Evolutionary conservation across 495 filamentous ascomycete species (phyloP), one percentile per base, ranked within the genome.

Genomic region (Amphirosellinia nigrospora): DNA sequence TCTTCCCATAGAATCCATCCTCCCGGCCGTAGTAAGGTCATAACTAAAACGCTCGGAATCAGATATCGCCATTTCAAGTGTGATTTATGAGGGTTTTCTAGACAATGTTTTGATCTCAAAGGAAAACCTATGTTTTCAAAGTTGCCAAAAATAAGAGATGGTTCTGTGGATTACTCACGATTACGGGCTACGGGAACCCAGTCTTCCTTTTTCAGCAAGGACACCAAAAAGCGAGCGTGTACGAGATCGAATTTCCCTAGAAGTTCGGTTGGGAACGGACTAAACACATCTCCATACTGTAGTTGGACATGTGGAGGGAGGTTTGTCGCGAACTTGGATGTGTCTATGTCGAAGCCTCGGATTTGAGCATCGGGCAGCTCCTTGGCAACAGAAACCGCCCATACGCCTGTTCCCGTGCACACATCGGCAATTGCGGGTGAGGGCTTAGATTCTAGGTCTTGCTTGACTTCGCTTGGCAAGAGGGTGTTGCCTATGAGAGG

Each of bases 321-420:
- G 34, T 55, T 59, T 7, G 26, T 56, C 11, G 34, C 19, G 38
- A 67, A 58, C 52, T 67, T 67, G 23, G 52, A 41, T 19, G 16
- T 45, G 30, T 67, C 64, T n/a, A 67, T 67, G 38, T 67, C 64
- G 53, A 56, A 70, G 9, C 68, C 58, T 30, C 34, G 26, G 21
- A 63, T 55, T 16, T 30, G 58, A 21, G 46, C 59, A 53, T 65
- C 19, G 7, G 75, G 73, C 28, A 73, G 70, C 56, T 77, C 72
- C 38, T 72, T 60, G 34, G 73, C 76, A 16, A 72, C 75, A 32
- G 75, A 74, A 34, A 74, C 69, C 32, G 75, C 73, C 77, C 75
- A 79, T 50, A 71, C 73, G 11, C 75, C 75, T 1, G 75, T 79
- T 16, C 73, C 76, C 1, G 71, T 73, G 56, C 73, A 75, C 2